Base-by-base conservation (phyloP, 176 grass and related monocot genomes). In the Neostapfia colusana region DNA sequence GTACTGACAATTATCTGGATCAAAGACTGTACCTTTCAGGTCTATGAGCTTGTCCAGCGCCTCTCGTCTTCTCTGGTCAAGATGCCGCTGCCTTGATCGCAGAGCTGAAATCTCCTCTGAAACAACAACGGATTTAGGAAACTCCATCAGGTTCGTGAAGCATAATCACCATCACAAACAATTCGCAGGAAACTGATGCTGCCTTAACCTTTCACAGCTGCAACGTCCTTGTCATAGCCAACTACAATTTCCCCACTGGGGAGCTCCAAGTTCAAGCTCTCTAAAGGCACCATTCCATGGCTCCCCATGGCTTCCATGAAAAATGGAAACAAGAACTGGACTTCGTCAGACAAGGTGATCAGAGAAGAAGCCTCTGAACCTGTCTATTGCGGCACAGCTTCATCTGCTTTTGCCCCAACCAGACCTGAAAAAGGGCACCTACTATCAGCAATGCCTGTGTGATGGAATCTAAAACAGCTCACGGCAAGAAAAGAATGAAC, bases 41-140 rank as follows among this genome's bases (percentile, higher is more conserved):
- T 97, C 93, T 59, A 97, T 81, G 76, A 97, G 82, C 77, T 85
- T 90, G 68, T 93, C 83, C 8, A 97, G 85, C 17, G 88, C 83
- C 27, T 77, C 86, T 65, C 71, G 44, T 27, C 93, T 78, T 83
- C 63, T 91, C 43, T 34, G 24, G 66, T 93, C 91, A 62, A 97
- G 85, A 78, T 69, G 59, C 13, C 65, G 67, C 59, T 80, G 88
- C 66, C 49, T 90, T 63, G 83, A 87, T 79, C 74, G 70, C 70
- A 91, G 38, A 68, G 43, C 66, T 10, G 31, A 84, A 82, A 93
- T 85, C 57, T 93, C 88, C 26, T 84, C 93, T 97, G 78, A 67
- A 86, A 86, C 36, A 84, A 50, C 12, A 63, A n/a, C 17, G n/a
- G 59, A 36, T 78, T 34, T 9, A 83, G 63, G 38, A 24, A 56